Evolutionary conservation across 2,329 filamentous ascomycete genomes (phyloP).

Genomic region (Laburnicola sp.): DNA sequence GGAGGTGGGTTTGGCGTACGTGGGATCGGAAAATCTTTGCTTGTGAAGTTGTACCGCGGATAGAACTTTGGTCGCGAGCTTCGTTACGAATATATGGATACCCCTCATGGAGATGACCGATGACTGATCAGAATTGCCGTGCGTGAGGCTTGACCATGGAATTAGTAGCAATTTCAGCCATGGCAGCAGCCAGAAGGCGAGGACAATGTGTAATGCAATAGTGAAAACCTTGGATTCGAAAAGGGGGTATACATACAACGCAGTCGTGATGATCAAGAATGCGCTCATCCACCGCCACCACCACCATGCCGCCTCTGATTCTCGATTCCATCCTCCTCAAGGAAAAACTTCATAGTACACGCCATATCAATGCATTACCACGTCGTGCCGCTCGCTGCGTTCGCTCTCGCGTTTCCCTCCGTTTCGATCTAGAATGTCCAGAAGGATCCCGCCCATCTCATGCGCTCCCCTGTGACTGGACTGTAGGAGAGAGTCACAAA

Average conservation of each 20-base stretch:
- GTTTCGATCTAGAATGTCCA: too few species aligned
- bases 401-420: too few species aligned
- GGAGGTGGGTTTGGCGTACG: background rate
- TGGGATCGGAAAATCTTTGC: background rate
- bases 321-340: background rate
- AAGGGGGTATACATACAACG: constrained; percentile 12
- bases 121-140: background rate
- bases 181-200: too few species aligned
- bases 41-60: too few species aligned
- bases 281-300: constrained; percentile 8
- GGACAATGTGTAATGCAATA: background rate
- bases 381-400: too few species aligned
- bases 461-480: too few species aligned
- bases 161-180: too few species aligned
- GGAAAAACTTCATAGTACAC: background rate
- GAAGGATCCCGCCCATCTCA: too few species aligned
- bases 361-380: too few species aligned
- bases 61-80: background rate
- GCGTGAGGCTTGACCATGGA: too few species aligned
- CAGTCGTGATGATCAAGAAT: constrained; percentile 7
- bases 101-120: background rate
- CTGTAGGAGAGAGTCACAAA: too few species aligned
- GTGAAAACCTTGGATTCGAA: constrained; percentile 1
- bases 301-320: background rate
- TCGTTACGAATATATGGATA: constrained; percentile 1